Evolutionary conservation across 2,329 filamentous ascomycete genomes (phyloP), one percentile per base, ranked within the genome.

Genomic region (Talaromyces pinophilus): DNA sequence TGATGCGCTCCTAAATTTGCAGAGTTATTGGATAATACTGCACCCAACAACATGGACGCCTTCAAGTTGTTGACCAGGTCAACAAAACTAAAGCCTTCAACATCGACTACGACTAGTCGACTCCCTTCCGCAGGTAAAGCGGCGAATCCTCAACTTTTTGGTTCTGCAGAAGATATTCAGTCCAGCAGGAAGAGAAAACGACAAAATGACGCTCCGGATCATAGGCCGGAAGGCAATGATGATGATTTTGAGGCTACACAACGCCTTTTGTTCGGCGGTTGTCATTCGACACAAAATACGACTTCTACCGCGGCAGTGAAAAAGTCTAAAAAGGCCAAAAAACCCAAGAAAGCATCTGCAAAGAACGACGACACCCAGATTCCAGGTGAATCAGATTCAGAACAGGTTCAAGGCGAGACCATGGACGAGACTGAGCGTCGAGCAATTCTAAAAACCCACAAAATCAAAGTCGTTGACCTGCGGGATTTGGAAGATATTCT

Each of bases 391-490:
- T 61, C 57, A 33, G 71, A 63, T 30, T 71, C 71, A 30, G 72
- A 66, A n/a, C 70, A 71, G 19, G 65, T 48, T 48, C 40, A 38
- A 35, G 60, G 42, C 22, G 72, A 72, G 4, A 70, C 67, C 0
- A 83, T 92, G 71, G 86, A 87, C 71, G 85, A 90, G 72, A 88
- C 90, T 65, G 87, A 93, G 75, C 89, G 91, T 71, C 89, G 90
- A 71, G 87, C 89, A 67, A 83, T 94, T 11, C 80, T 97, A 68
- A 88, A 89, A 68, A 90, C 88, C 65, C 92, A 97, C 78, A 91
- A 93, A 69, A 83, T 97, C 70, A 97, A 97, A 77, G 86, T 96
- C 46, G 92, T 91, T 0, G 82, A 96, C 59, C 81, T 97, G n/a
- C 87, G 86, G 28, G 84, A 83, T 50, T 72, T 81, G 48, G 79